A percentile compares a stretch with the other conserved stretches of the same genome.
Evolutionary conservation across 345 rosid genomes (phyloP).

Genomic region (Carallia brachiata): DNA sequence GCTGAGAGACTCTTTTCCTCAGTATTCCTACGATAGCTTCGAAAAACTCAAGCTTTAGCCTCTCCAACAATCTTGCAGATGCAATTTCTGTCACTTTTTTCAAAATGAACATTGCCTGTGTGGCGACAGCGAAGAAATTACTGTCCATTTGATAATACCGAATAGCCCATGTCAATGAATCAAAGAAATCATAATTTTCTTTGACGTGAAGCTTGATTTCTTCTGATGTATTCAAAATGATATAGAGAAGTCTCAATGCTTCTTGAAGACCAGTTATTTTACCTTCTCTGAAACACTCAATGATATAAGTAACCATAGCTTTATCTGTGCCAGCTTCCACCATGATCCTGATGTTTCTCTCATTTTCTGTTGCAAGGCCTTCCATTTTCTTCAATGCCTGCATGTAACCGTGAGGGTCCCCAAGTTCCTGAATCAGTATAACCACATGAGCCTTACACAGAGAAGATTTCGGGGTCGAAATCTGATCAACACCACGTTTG

Average conservation of each 20-base stretch:
- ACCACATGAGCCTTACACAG: slow-evolving; percentile 21
- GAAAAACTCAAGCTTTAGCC: slow-evolving; percentile 33
- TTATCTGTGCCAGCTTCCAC: slow-evolving; percentile 33
- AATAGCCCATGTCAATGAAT: slow-evolving; percentile 40
- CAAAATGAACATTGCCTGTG: slow-evolving; percentile 28
- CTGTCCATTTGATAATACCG: background rate
- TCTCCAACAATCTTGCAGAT: slow-evolving; percentile 21
- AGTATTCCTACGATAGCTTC: slow-evolving; percentile 20
- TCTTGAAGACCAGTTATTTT: slow-evolving; percentile 28
- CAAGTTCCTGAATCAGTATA: slow-evolving; percentile 35
- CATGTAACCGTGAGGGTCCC: background rate
- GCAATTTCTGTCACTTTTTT: slow-evolving; percentile 20
- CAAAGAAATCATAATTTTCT: slow-evolving; percentile 31
- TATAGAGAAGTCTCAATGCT: slow-evolving; percentile 35
- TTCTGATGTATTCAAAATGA: slow-evolving; percentile 28
- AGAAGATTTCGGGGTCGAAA: slow-evolving; percentile 36
- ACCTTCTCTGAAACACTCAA: slow-evolving; percentile 21
- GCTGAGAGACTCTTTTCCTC: slow-evolving; percentile 26
- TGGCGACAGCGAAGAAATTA: slow-evolving; percentile 17
- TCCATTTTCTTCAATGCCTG: slow-evolving; percentile 36
- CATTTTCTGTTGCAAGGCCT: slow-evolving; percentile 27
- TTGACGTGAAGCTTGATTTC: slow-evolving; percentile 30
- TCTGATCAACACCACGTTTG: slow-evolving; percentile 23
- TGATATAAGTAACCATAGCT: slow-evolving; percentile 25
- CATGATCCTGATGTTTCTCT: slow-evolving; percentile 32